Conservation (phyloP, 2,329 filamentous ascomycete genomes). For the Botrytis fragariae region DNA sequence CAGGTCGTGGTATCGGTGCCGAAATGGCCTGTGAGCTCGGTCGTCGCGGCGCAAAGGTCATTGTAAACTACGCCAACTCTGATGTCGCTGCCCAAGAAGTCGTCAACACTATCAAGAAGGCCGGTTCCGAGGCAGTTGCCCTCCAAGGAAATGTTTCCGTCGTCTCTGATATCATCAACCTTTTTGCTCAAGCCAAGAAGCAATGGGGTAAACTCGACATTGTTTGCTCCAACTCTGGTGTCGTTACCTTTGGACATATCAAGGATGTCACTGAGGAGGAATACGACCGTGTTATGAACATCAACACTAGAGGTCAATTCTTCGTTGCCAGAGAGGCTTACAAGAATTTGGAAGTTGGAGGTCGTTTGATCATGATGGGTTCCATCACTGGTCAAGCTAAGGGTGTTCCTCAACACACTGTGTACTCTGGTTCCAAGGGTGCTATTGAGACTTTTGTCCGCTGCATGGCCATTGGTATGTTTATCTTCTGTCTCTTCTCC, state of each 20-base stretch:
- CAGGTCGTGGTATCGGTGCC: constrained; percentile 63
- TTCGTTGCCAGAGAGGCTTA: constrained; percentile 75
- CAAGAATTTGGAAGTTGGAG: constrained; percentile 66
- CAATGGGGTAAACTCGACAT: constrained; percentile 38
- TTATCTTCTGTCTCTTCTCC: too few species aligned
- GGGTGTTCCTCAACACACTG: constrained; percentile 66
- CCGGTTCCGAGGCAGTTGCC: constrained; percentile 53
- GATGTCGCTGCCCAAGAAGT: constrained; percentile 62
- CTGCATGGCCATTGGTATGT: constrained; percentile 65
- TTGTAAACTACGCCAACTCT: constrained; percentile 56
- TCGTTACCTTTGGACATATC: constrained; percentile 51
- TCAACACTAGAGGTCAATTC: constrained; percentile 69
- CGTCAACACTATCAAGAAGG: constrained; percentile 57
- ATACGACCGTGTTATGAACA: constrained; percentile 51
- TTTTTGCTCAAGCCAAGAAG: constrained; percentile 34
- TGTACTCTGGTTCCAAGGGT: constrained; percentile 75
- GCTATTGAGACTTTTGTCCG: constrained; percentile 75
- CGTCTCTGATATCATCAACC: constrained; percentile 40
- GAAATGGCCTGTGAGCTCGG: constrained; percentile 66
- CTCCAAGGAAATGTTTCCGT: constrained; percentile 59
- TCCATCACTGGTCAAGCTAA: constrained; percentile 66
- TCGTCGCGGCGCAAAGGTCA: constrained; percentile 60
- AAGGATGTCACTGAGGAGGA: constrained; percentile 36
- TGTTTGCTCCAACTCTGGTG: constrained; percentile 41
- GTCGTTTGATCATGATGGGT: constrained; percentile 71